Percentiles rank a stretch among this genome's conserved stretches.
Evolutionary conservation across 371 early-diverging fungal species (phyloP).

Genomic region (Mortierella sp.): DNA sequence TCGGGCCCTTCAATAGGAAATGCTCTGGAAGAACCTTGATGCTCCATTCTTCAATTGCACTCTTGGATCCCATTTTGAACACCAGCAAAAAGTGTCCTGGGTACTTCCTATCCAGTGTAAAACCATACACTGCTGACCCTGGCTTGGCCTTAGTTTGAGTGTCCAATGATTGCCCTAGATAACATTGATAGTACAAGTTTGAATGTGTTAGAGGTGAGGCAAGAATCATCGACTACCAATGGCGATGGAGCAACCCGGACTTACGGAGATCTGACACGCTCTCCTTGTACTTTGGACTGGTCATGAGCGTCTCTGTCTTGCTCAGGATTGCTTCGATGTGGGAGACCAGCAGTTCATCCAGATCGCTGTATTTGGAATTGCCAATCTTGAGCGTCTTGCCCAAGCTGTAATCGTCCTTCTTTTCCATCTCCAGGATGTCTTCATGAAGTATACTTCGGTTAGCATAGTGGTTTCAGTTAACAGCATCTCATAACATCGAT

Average conservation of each 20-base stretch:
- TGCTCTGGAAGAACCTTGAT: conserved; percentile 47
- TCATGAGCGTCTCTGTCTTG: conserved; percentile 73
- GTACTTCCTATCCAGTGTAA: conserved; percentile 40
- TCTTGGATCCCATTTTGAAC: conserved; percentile 43
- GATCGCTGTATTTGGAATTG: conserved; percentile 74
- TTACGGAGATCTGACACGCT: conserved; percentile 33
- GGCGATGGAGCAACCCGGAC: conserved; percentile 1
- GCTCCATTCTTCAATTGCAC: conserved; percentile 33
- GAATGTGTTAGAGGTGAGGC: no score
- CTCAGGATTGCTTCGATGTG: conserved; percentile 87
- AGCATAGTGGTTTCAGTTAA: neutral
- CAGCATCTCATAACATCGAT: neutral
- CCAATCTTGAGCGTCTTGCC: conserved; percentile 73
- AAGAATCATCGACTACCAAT: no score
- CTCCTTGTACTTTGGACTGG: conserved; percentile 69
- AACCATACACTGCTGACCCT: conserved; percentile 44
- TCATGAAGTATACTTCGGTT: neutral
- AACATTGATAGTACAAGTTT: neutral
- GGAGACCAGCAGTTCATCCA: conserved; percentile 92
- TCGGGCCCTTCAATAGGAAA: conserved; percentile 40
- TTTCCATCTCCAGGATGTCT: conserved; percentile 83
- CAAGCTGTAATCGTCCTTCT: conserved; percentile 74
- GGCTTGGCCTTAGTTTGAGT: conserved; percentile 52
- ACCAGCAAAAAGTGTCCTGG: conserved; percentile 47
- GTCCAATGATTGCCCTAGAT: conserved; percentile 32